Evolutionary conservation across 306 rosid genomes (phyloP).

Genomic region (Delonix regia): DNA sequence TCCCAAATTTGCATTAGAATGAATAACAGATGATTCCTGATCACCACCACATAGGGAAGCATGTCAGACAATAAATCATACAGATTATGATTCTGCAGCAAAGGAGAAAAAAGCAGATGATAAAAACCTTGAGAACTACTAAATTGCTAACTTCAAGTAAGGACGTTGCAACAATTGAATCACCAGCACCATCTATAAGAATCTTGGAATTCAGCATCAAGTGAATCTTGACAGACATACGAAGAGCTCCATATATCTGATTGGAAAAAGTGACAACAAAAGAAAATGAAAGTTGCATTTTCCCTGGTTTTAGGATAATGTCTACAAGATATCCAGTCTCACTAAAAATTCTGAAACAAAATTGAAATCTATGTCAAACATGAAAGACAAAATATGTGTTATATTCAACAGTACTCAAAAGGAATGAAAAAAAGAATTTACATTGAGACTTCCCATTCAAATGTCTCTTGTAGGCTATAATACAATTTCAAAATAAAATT

Average conservation of each 20-base stretch:
- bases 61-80: slow-evolving; percentile 36
- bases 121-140: slow-evolving; percentile 84
- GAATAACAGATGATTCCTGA: slow-evolving; percentile 91
- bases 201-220: slow-evolving; percentile 91
- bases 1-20: slow-evolving; percentile 92
- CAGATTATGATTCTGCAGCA: slow-evolving; percentile 26
- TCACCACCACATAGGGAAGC: slow-evolving; percentile 36
- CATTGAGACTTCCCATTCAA: neutral
- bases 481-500: neutral
- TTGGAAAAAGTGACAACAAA: neutral
- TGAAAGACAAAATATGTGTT: neutral
- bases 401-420: neutral
- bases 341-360: neutral
- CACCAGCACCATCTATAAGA: slow-evolving; percentile 75
- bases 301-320: neutral
- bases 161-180: slow-evolving; percentile 79
- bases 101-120: slow-evolving; percentile 33
- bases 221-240: slow-evolving; percentile 94
- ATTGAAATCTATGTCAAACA: neutral
- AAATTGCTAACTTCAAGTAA: slow-evolving; percentile 93
- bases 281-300: neutral
- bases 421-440: neutral
- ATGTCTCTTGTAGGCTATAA: neutral
- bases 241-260: slow-evolving; percentile 96
- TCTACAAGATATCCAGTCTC: neutral